Evolutionary conservation across 2,329 filamentous ascomycete species (phyloP).

Genomic region (Aureobasidium sp.): DNA sequence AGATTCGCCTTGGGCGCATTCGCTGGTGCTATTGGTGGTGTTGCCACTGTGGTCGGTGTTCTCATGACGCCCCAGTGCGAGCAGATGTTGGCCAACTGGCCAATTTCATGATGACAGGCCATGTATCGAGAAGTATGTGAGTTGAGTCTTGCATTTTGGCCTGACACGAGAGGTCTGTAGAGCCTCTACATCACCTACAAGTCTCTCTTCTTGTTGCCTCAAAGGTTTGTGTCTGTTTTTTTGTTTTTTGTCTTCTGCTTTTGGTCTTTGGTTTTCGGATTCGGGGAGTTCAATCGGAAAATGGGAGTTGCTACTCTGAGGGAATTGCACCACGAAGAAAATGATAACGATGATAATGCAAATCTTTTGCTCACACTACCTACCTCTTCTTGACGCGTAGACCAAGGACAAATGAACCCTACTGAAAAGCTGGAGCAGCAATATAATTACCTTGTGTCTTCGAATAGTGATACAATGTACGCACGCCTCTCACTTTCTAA

Average conservation of each 20-base stretch:
- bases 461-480: too few species aligned
- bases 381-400: background rate
- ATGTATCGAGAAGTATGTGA: background rate
- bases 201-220: background rate
- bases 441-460: too few species aligned
- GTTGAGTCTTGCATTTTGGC: background rate
- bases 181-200: background rate
- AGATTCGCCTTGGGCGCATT: background rate
- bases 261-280: background rate
- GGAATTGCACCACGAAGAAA: background rate
- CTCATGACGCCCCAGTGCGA: constrained; percentile 11
- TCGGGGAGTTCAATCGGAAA: background rate
- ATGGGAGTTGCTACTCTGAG: background rate
- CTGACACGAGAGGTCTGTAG: background rate
- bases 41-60: background rate
- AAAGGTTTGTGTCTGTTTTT: background rate
- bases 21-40: background rate
- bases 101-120: background rate
- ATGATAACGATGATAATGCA: background rate
- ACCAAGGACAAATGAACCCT: background rate
- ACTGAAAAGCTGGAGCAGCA: too few species aligned
- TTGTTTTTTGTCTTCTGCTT: background rate
- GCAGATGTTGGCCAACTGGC: background rate
- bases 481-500: too few species aligned
- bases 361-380: background rate